Conservation (phyloP, 1,284 basidiomycete genomes). For the Xerocomus cyaneibrunnescens region DNA sequence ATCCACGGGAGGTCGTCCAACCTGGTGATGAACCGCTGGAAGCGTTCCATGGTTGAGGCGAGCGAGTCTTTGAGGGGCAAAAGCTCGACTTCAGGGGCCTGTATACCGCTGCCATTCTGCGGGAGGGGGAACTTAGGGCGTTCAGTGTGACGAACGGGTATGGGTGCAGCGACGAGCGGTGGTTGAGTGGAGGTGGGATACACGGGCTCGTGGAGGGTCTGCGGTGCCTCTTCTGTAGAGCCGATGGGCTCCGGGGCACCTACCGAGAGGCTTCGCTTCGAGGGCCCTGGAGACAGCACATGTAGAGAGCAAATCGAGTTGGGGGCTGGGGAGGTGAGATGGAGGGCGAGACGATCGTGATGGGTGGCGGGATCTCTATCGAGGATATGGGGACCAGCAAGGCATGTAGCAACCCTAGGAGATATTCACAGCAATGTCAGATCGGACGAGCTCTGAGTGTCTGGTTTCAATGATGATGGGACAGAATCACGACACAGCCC, state of each 20-base stretch:
- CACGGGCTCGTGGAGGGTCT: conserved; percentile 21
- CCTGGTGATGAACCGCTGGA: conserved; percentile 20
- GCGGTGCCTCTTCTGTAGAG: conserved; percentile 15
- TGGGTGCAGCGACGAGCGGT: neutral
- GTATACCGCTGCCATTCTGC: neutral
- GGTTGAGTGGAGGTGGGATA: neutral
- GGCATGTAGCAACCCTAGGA: conserved; percentile 7
- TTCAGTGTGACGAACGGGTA: neutral
- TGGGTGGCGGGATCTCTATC: neutral
- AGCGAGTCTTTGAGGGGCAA: conserved; percentile 8
- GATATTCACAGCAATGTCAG: no score
- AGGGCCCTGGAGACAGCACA: neutral
- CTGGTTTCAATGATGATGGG: no score
- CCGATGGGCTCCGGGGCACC: neutral
- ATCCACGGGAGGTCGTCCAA: conserved; percentile 27
- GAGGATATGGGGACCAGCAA: conserved; percentile 9
- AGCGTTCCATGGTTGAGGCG: conserved; percentile 17
- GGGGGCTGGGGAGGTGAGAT: conserved; percentile 8
- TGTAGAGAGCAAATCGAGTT: conserved; percentile 5
- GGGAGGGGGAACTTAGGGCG: neutral
- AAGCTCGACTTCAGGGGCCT: neutral
- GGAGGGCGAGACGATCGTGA: conserved; percentile 23
- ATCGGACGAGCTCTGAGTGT: no score
- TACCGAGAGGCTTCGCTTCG: neutral
- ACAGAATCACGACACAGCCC: no score